Base-by-base conservation (phyloP, 2,329 filamentous ascomycete genomes). In the Aspergillus fischeri region DNA sequence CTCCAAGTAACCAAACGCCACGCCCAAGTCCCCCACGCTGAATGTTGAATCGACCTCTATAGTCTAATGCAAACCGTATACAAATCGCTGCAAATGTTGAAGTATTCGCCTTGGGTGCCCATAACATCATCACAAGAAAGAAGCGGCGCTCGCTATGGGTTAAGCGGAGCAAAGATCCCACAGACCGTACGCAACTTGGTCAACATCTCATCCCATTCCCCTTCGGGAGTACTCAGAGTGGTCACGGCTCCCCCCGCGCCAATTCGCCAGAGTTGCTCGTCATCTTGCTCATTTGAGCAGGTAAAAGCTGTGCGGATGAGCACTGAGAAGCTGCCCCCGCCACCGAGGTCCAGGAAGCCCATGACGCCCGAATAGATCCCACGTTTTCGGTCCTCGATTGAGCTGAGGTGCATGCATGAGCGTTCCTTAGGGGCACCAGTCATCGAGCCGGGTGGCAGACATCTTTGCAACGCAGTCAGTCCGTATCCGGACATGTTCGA, bases 381-480 rank as follows among this genome's bases (percentile, higher is more conserved):
- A 52, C 93, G 80, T 56, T 77, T 75, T 3, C 78, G 71, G 20
- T 74, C 75, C 73, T 96, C 92, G 45, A 96, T 81, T 3, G 80
- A 76, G 58, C 82, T 80, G 21, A 97, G 78, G 49, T 97, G 83
- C 77, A 96, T 88, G 72, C 93, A 97, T 62, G 89, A 93, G 50
- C 93, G 84, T 75, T 93, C 92, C 79, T 97, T 97, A 0, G 93
- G 94, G 0, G 93, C 93, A 6, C 94, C 94, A 1, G 93, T 97
- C 94, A 97, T 97, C 67, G 89, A 93, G 0, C 94, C 93, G 0
- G 94, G 92, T 0, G 94, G 93, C 0, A 97, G 80, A 50, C 87
- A 89, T 6, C 86, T 82, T 0, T 88, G 84, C 0, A 97, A 83
- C 3, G 93, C 88, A 58, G 93, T 88, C 38, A 94, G 78, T 1